A percentile compares a stretch with the other conserved stretches of the same genome.
phyloP scores from a whole-genome alignment of 2,329 filamentous ascomycete species.

The Alternaria triticimaculans region DNA sequence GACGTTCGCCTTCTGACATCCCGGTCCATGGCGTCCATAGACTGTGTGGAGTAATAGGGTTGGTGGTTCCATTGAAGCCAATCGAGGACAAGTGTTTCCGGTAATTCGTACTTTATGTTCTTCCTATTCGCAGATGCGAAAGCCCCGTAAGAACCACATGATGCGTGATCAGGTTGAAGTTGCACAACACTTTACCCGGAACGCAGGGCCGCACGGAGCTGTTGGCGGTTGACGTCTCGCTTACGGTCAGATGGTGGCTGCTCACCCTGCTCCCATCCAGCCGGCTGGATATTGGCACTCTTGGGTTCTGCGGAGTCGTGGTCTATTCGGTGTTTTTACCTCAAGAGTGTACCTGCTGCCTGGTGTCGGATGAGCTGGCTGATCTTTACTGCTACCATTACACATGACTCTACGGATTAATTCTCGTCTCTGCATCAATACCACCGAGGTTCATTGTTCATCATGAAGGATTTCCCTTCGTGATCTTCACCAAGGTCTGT shows the following conservation, averaged over 20 bases:
- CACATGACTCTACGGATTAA: background rate
- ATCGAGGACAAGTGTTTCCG: slow-evolving; percentile 22
- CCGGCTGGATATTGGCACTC: slow-evolving; percentile 2
- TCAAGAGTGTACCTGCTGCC: background rate
- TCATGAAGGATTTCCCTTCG: background rate
- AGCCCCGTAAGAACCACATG: slow-evolving; percentile 8
- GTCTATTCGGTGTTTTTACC: background rate
- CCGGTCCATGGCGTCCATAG: slow-evolving; percentile 18
- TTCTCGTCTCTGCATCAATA: background rate
- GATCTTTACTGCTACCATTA: background rate
- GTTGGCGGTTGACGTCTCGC: slow-evolving; percentile 22
- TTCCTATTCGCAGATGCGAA: slow-evolving; percentile 25
- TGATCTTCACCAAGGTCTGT: background rate
- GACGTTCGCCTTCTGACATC: slow-evolving; percentile 14
- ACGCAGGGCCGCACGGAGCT: slow-evolving; percentile 37
- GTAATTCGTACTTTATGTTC: slow-evolving; percentile 1
- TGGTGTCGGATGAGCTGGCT: background rate
- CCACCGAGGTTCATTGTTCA: background rate
- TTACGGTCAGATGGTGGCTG: slow-evolving; percentile 22
- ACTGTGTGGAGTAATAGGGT: slow-evolving; percentile 21
- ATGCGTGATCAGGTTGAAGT: slow-evolving; percentile 21
- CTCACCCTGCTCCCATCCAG: slow-evolving; percentile 15
- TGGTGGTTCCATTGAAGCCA: slow-evolving; percentile 29
- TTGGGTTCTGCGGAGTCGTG: slow-evolving; percentile 2
- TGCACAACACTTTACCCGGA: slow-evolving; percentile 38